A percentile compares a stretch with the other conserved stretches of the same genome.
Conservation (phyloP, 306 rosid species). For the Benincasa hispida region DNA sequence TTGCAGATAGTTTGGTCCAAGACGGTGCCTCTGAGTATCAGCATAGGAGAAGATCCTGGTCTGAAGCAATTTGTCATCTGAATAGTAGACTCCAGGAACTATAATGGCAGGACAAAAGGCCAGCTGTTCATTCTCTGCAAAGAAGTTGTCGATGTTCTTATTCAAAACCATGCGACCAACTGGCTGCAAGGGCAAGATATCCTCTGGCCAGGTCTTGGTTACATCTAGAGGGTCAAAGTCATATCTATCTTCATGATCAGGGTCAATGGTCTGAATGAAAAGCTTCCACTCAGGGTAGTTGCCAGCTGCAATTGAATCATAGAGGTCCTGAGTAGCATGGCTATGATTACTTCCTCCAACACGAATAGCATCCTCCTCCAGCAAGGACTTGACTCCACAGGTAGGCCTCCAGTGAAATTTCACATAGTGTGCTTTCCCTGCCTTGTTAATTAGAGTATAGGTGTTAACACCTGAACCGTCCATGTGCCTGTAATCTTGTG, state of each 20-base stretch:
- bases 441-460: slow-evolving; percentile 59
- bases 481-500: slow-evolving; percentile 95
- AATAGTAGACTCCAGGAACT: slow-evolving; percentile 78
- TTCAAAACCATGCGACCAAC: slow-evolving; percentile 91
- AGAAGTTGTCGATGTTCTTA: slow-evolving; percentile 85
- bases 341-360: slow-evolving; percentile 95
- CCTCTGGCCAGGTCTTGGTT: slow-evolving; percentile 97
- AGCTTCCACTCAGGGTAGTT: slow-evolving; percentile 98
- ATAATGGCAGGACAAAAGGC: slow-evolving; percentile 78
- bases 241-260: slow-evolving; percentile 68
- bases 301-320: slow-evolving; percentile 92
- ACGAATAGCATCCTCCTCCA: slow-evolving; percentile 74
- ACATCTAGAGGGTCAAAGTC: slow-evolving; percentile 95
- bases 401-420: slow-evolving; percentile 87
- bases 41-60: slow-evolving; percentile 75
- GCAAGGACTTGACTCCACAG: slow-evolving; percentile 64
- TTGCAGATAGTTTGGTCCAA: slow-evolving; percentile 92
- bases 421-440: slow-evolving; percentile 67
- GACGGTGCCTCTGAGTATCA: slow-evolving; percentile 93
- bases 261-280: slow-evolving; percentile 78
- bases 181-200: slow-evolving; percentile 84
- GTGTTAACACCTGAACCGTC: slow-evolving; percentile 90
- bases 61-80: slow-evolving; percentile 90
- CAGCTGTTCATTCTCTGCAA: slow-evolving; percentile 93
- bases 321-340: slow-evolving; percentile 89